Evolutionary conservation across 1,284 basidiomycete species (phyloP), one percentile per base, ranked within the genome.

Genomic region (Irpex sp.): DNA sequence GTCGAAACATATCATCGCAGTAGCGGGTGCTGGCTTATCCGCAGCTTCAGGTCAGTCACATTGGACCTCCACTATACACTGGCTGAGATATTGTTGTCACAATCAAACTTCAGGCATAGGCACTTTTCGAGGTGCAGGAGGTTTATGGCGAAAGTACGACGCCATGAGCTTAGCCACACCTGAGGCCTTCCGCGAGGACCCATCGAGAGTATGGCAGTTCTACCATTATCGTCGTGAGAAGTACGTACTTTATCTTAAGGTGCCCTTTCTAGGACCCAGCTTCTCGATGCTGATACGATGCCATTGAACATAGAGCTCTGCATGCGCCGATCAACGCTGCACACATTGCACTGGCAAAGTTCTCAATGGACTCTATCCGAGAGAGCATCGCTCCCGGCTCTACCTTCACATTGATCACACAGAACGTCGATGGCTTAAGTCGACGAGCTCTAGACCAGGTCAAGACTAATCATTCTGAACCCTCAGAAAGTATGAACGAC

Each of bases 351-450:
- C 78, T 93, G 4, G 88, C 90, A 6, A 69, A 76, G 65, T 82
- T 91, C 70, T 86, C 87, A 49, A 70, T 86, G 45, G 82, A 85
- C 4, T 77, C 76, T 20, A 72, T 83, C 63, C 80, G 83, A 70
- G 67, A 82, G 13, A 75, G 72, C 24, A 80, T 87, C 22, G 83
- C 83, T 1, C 86, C 86, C 9, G 78, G 76, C 22, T 82, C 87
- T 6, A 84, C 81, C 10, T 89, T 90, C 76, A 85, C 86, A 4
- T 83, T 92, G 44, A 85, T 92, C 69, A 92, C 91, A 11, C 91
- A 93, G 78, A 93, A 93, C 76, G 88, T 93, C 38, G 92, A 93
- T 74, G 88, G 89, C 4, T 84, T 93, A 11, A 89, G 87, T 73
- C 70, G 70, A n/a, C 76, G 82, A 38, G 85, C 86, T 2, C 73